Percentiles rank a stretch among this genome's conserved stretches.
Conservation (phyloP, 257 asterid genomes). For the Jacaranda copaia region DNA sequence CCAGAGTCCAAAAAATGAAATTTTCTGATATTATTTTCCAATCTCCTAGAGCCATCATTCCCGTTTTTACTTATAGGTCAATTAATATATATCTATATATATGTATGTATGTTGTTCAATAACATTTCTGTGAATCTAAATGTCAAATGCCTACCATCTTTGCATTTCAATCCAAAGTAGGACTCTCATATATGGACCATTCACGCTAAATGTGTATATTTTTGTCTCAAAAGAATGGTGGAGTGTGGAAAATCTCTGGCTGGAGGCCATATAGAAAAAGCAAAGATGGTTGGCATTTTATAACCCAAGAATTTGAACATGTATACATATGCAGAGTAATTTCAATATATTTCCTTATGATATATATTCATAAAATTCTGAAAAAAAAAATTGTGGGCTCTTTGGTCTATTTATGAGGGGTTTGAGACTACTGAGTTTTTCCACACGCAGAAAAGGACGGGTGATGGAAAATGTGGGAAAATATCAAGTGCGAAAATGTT, state of each 20-base stretch:
- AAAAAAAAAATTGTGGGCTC: not conserved
- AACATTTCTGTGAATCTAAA: slow-evolving; percentile 39
- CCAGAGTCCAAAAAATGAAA: slow-evolving; percentile 18
- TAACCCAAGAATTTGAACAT: slow-evolving; percentile 31
- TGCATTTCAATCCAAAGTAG: slow-evolving; percentile 39
- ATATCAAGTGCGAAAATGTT: slow-evolving; percentile 34
- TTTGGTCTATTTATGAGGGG: slow-evolving; percentile 19
- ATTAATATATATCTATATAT: slow-evolving; percentile 28
- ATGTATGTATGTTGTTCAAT: slow-evolving; percentile 32
- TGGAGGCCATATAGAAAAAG: slow-evolving; percentile 15
- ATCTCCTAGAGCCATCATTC: not conserved
- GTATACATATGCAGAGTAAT: not conserved
- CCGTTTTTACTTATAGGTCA: slow-evolving; percentile 15
- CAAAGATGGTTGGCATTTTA: slow-evolving; percentile 57
- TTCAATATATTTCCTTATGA: not conserved
- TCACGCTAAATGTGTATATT: slow-evolving; percentile 16
- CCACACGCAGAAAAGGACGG: slow-evolving; percentile 45
- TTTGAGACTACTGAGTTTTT: slow-evolving; percentile 28
- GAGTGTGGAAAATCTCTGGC: slow-evolving; percentile 37
- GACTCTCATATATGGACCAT: slow-evolving; percentile 33
- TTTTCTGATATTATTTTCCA: slow-evolving; percentile 21
- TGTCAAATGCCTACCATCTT: slow-evolving; percentile 49
- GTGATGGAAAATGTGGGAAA: slow-evolving; percentile 28
- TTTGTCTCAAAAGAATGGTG: slow-evolving; percentile 24
- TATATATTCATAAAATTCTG: too few species aligned